Base-by-base conservation (phyloP, 2,329 filamentous ascomycete species). In the Venturia carpophila region DNA sequence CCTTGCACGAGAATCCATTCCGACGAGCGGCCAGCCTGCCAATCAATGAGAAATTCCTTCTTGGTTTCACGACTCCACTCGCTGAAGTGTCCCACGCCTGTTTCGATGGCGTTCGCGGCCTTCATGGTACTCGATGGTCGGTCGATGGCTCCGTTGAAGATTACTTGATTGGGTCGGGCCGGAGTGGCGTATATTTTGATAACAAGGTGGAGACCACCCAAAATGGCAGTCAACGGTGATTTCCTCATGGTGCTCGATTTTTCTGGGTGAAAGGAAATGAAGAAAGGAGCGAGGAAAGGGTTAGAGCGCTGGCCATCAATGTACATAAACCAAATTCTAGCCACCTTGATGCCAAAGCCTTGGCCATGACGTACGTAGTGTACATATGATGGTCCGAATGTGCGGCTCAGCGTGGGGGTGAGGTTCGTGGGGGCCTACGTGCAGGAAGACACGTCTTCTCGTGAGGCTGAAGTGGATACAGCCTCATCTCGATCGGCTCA, bases 41-140 rank as follows among this genome's bases (percentile, higher is more conserved):
- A 80, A 69, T 80, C 79, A 66, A 79, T 72, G 60, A 80, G 69
- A 60, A 80, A 80, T 17, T 75, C 71, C 55, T 77, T 78, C 71
- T 80, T 80, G 21, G 74, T 79, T 13, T 73, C 75, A 43, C 79
- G 77, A 34, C 75, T 78, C 79, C 79, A 80, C 68, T 80, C 77
- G 70, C 76, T 79, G 70, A 80, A 80, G 71, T 80, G 78, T 41
- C 79, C 79, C 15, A 79, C 78, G 19, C 79, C 79, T 9, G 68
- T 71, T 58, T 68, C 60, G 39, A 62, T 62, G 34, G 60, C 60
- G 17, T 43, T 34, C 9, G 60, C 21, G 11, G 60, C 34, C 13
- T 30, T 43, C 6, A 34, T 47, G n/a, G 34, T 21, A n/a, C 11
- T 27, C 3, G 47, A 52, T 27, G 47, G 47, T 52, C 5, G 24